Percentiles rank a stretch among this genome's conserved stretches.
These are phyloP conservation scores for Chrysoporthe puriensis DNA, from an alignment of 2,329 filamentous ascomycete genomes.

Conservation along the genomic window DNA sequence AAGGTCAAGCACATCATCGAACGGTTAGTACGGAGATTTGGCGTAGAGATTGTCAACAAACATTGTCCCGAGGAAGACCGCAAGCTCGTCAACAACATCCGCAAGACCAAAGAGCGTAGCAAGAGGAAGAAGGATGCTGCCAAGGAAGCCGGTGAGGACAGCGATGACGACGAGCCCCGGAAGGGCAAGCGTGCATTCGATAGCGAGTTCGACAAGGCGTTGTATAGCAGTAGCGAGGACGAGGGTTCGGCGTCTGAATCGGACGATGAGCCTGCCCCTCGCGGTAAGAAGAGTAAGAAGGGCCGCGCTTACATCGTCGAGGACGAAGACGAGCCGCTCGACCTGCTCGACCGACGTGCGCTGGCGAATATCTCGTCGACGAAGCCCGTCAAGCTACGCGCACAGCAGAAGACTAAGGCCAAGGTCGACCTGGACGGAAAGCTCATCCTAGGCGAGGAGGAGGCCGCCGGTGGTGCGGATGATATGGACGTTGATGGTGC, in stretches of 20 bases:
- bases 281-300: conserved; percentile 55
- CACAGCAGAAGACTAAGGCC: conserved; percentile 64
- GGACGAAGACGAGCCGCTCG: conserved; percentile 91
- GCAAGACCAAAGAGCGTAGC: conserved; percentile 88
- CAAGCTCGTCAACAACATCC: conserved; percentile 91
- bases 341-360: conserved; percentile 86
- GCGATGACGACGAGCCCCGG: conserved; percentile 60
- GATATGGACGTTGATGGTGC: conserved; percentile 60
- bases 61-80: conserved; percentile 83
- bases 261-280: conserved; percentile 41
- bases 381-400: conserved; percentile 70
- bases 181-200: conserved; percentile 67
- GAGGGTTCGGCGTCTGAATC: conserved; percentile 67
- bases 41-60: conserved; percentile 77
- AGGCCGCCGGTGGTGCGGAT: conserved; percentile 40
- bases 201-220: conserved; percentile 93
- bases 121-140: conserved; percentile 84
- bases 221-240: conserved; percentile 74
- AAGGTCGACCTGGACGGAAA: conserved; percentile 79
- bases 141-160: conserved; percentile 59
- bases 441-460: conserved; percentile 69
- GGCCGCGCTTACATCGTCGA: conserved; percentile 86
- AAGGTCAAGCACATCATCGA: conserved; percentile 99
- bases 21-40: conserved; percentile 89
- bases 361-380: conserved; percentile 93